A percentile compares a stretch with the other conserved stretches of the same genome.
Conservation (phyloP, 345 rosid species). For the Gynandropsis gynandra region DNA sequence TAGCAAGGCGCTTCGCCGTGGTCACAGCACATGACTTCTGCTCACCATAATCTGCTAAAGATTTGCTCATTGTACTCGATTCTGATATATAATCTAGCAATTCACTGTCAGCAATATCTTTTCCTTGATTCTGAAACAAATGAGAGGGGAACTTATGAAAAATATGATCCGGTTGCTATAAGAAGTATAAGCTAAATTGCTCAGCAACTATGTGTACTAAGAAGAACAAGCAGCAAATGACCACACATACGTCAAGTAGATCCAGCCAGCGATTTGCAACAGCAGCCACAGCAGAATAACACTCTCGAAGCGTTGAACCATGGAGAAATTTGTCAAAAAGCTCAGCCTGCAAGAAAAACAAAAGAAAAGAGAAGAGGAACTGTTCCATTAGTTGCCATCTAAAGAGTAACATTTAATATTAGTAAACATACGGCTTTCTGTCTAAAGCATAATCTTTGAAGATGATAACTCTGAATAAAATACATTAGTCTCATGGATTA, state of each 20-base stretch:
- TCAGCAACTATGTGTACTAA: not conserved
- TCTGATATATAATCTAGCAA: constrained; percentile 93
- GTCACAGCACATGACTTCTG: constrained; percentile 99
- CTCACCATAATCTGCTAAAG: constrained; percentile 85
- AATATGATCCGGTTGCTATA: constrained; percentile 6
- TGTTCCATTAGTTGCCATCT: constrained; percentile 9
- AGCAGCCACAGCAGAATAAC: constrained; percentile 88
- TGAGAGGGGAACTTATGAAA: constrained; percentile 13
- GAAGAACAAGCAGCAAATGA: constrained; percentile 1
- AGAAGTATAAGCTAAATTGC: constrained; percentile 4
- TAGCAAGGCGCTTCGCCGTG: constrained; percentile 89
- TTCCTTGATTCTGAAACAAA: constrained; percentile 73
- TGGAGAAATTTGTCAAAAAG: constrained; percentile 91
- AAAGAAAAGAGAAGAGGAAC: not conserved
- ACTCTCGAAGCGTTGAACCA: constrained; percentile 83
- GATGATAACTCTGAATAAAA: not conserved
- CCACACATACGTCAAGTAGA: constrained; percentile 73
- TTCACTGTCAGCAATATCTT: constrained; percentile 85
- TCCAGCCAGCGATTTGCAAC: constrained; percentile 98
- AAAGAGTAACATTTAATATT: not conserved
- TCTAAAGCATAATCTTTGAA: not conserved
- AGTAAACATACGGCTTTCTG: not conserved
- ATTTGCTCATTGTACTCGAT: constrained; percentile 99
- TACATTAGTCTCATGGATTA: too few species aligned
- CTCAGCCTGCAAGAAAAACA: constrained; percentile 57